Evolutionary conservation across 257 asterid species (phyloP).

Genomic region (Anisodus acutangulus): DNA sequence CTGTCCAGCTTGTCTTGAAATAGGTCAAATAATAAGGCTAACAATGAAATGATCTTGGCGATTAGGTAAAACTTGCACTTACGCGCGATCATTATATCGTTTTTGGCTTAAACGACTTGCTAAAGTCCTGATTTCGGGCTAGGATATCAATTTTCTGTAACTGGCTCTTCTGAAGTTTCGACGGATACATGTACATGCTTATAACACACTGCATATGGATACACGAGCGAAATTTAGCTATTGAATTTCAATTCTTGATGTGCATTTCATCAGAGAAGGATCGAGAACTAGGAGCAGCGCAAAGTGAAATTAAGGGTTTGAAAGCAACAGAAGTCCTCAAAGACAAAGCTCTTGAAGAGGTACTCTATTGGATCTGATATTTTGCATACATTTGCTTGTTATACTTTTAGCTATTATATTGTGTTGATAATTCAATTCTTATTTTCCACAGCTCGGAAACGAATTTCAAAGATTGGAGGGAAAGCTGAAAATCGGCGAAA

Average conservation of each 20-base stretch:
- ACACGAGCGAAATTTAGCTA: not conserved
- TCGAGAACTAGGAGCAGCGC: slow-evolving; percentile 64
- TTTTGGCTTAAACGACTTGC: not conserved
- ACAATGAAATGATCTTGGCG: not conserved
- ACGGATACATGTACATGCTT: not conserved
- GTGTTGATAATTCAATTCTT: not conserved
- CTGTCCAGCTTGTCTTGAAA: not conserved
- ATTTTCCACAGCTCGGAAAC: slow-evolving; percentile 59
- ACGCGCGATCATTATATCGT: not conserved
- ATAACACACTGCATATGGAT: not conserved
- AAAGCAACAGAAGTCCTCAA: slow-evolving; percentile 69
- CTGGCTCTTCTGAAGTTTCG: not conserved
- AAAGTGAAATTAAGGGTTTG: slow-evolving; percentile 71
- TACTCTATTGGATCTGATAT: slow-evolving; percentile 29
- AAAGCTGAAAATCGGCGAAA: slow-evolving; percentile 56
- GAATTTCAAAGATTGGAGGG: slow-evolving; percentile 63
- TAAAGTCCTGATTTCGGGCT: not conserved
- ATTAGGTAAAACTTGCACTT: not conserved
- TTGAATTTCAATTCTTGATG: not conserved
- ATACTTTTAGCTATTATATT: not conserved
- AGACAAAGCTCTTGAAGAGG: slow-evolving; percentile 86
- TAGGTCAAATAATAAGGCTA: not conserved
- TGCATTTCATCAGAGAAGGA: slow-evolving; percentile 65
- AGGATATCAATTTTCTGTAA: not conserved
- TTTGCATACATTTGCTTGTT: not conserved